These are phyloP conservation scores for Aspergillus ochraceoroseus DNA, from an alignment of 2,329 filamentous ascomycete species.

Conservation along the genomic window DNA sequence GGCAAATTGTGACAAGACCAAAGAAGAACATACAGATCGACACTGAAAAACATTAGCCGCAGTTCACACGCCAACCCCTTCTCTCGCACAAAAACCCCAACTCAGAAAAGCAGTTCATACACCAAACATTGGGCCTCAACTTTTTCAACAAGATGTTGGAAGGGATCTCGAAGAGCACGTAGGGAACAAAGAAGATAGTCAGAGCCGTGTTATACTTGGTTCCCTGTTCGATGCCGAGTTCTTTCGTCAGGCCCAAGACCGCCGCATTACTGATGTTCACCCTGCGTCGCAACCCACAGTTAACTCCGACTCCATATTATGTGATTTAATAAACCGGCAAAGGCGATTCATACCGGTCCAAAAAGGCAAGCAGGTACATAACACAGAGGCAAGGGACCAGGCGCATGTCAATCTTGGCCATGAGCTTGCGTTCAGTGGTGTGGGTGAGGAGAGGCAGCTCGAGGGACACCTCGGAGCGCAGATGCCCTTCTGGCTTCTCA, in stretches of 20 bases:
- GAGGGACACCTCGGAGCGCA: constrained; percentile 13
- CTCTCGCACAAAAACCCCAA: too few relatives aligned
- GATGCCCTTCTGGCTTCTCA: constrained; percentile 23
- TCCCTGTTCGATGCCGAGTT: constrained; percentile 53
- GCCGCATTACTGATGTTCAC: constrained; percentile 77
- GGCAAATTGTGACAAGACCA: constrained; percentile 66
- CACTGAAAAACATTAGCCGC: constrained; percentile 45
- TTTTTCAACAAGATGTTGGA: constrained; percentile 68
- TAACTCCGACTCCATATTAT: constrained; percentile 3
- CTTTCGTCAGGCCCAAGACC: constrained; percentile 59
- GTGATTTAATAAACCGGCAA: background rate
- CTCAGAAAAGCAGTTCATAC: constrained; percentile 49
- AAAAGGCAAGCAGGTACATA: constrained; percentile 65
- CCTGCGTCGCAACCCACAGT: constrained; percentile 32
- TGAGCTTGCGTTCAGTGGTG: constrained; percentile 56
- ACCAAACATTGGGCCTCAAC: constrained; percentile 63
- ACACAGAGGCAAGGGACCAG: constrained; percentile 69
- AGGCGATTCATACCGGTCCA: constrained; percentile 46
- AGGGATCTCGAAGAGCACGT: constrained; percentile 61
- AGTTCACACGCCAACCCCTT: too few relatives aligned
- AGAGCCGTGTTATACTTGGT: constrained; percentile 68
- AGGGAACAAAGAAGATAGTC: constrained; percentile 78
- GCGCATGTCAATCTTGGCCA: constrained; percentile 65
- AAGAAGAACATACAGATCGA: constrained; percentile 80
- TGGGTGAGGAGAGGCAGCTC: constrained; percentile 32